A percentile compares a stretch with the other conserved stretches of the same genome.
phyloP scores from a whole-genome alignment of 2,329 filamentous ascomycete genomes.

The Aureobasidium sp. region DNA sequence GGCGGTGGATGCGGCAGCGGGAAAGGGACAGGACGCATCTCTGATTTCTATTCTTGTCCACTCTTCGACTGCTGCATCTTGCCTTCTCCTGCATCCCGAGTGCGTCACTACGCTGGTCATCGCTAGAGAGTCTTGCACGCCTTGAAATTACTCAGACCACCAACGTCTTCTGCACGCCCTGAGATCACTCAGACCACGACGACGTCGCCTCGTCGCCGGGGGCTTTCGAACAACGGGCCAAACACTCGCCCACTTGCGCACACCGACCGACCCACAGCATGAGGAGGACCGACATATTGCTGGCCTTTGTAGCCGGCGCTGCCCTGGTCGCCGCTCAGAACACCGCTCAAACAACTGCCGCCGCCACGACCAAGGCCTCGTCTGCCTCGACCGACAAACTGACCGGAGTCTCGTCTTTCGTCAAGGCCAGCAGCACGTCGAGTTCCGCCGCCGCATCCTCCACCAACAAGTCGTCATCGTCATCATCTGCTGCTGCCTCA shows the following conservation, averaged over 20 bases:
- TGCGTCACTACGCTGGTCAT: conserved; percentile 5
- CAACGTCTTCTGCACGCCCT: background rate
- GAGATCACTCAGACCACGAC: background rate
- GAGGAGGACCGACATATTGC: background rate
- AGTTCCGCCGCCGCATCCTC: background rate
- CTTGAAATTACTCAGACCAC: background rate
- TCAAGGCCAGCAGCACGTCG: background rate
- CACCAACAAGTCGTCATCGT: background rate
- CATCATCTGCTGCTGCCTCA: background rate
- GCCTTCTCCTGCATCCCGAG: background rate
- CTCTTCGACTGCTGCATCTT: background rate
- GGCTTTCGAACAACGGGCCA: background rate
- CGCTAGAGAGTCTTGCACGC: background rate
- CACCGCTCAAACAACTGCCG: background rate
- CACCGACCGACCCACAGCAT: background rate
- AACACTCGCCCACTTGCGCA: conserved; percentile 10
- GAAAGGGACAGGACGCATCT: background rate
- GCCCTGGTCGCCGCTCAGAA: conserved; percentile 8
- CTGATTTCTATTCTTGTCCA: background rate
- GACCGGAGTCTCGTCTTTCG: conserved; percentile 2
- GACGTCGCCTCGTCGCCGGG: background rate
- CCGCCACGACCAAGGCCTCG: background rate
- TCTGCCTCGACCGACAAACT: conserved; percentile 6
- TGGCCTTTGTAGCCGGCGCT: background rate
- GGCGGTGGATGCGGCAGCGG: background rate